Evolutionary conservation across 345 rosid genomes (phyloP).

Genomic region (Excoecaria agallocha): DNA sequence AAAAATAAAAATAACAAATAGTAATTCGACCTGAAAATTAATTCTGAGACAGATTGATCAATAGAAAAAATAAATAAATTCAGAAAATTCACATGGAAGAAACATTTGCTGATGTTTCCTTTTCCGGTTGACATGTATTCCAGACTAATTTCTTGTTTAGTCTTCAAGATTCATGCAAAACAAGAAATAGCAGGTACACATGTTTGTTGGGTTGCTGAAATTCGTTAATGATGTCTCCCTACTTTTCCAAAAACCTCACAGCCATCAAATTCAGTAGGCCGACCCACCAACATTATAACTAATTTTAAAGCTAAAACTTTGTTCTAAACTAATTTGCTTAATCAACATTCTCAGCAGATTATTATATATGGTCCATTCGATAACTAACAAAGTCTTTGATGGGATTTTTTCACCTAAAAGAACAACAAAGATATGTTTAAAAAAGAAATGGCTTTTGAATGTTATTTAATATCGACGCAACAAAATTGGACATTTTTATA

Average conservation of each 20-base stretch:
- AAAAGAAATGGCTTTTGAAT: neutral
- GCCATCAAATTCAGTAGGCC: neutral
- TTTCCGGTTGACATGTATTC: no score
- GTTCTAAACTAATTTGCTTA: no score
- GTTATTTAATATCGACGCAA: neutral
- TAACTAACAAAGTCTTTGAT: neutral
- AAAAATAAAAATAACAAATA: no score
- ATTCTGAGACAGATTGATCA: no score
- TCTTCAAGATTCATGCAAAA: neutral
- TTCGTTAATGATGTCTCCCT: conserved; percentile 7
- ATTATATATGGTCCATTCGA: neutral
- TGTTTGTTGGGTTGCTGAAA: conserved; percentile 12
- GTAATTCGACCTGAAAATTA: no score
- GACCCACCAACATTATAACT: neutral
- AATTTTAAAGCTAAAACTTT: neutral
- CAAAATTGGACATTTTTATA: no score
- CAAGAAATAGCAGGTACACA: neutral
- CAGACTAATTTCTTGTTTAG: neutral
- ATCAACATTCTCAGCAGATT: neutral
- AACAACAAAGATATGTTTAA: neutral
- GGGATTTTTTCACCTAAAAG: neutral
- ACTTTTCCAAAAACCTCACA: neutral
- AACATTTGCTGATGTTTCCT: no score
- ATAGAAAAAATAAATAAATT: no score
- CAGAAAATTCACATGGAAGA: no score